A percentile compares a stretch with the other conserved stretches of the same genome.
phyloP scores from a whole-genome alignment of 805 yeast genomes.

The Saccharomyces cerevisiae region DNA sequence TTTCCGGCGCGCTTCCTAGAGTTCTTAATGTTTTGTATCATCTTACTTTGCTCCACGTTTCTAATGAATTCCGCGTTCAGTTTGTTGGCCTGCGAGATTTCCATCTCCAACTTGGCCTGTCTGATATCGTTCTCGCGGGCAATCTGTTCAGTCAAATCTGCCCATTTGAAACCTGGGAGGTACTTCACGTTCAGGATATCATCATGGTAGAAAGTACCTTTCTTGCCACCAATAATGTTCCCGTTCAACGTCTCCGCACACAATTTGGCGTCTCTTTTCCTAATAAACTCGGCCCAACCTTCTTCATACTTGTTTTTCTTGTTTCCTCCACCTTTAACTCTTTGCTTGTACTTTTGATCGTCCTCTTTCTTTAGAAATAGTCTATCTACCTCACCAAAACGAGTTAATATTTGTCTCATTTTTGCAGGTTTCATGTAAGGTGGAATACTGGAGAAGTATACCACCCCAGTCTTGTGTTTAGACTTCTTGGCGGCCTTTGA shows the following conservation, averaged over 20 bases:
- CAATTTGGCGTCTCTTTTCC: conserved; percentile 79
- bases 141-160: conserved; percentile 85
- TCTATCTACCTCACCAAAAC: conserved; percentile 86
- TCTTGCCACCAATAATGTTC: conserved; percentile 84
- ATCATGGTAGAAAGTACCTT: conserved; percentile 84
- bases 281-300: conserved; percentile 92
- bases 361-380: conserved; percentile 84
- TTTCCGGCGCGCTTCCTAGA: conserved; percentile 21
- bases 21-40: conserved; percentile 54
- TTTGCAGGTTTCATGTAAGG: conserved; percentile 97
- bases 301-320: conserved; percentile 81
- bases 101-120: conserved; percentile 80
- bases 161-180: conserved; percentile 89
- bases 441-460: conserved; percentile 85
- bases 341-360: conserved; percentile 46
- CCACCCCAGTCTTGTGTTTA: conserved; percentile 72
- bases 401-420: conserved; percentile 65
- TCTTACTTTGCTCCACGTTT: conserved; percentile 80
- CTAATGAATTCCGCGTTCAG: conserved; percentile 75
- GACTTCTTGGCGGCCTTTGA: conserved; percentile 39
- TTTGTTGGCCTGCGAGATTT: conserved; percentile 80
- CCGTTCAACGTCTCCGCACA: conserved; percentile 85
- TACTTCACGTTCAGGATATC: conserved; percentile 89
- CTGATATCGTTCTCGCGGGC: conserved; percentile 83
- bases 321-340: conserved; percentile 86